Conservation (phyloP, 768 basidiomycete genomes). For the Leucosporidium yakuticum region DNA sequence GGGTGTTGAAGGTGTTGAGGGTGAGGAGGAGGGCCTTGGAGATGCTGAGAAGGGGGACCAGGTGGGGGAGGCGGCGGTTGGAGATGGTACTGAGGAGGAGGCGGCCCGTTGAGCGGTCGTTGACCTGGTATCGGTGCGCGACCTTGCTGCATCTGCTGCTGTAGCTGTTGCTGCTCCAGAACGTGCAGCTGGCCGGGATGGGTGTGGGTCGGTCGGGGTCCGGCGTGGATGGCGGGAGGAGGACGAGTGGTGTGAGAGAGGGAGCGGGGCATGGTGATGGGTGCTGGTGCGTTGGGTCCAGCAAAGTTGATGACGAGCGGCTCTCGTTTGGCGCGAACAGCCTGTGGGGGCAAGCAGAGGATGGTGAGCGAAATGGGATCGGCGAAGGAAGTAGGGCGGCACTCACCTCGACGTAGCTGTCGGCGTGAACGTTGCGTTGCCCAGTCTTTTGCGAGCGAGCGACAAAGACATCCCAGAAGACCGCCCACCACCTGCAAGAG, state of each 20-base stretch:
- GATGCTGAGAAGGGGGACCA: slow-evolving; percentile 13
- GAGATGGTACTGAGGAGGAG: slow-evolving; percentile 47
- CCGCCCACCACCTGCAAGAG: slow-evolving; percentile 32
- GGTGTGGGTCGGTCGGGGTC: slow-evolving; percentile 11
- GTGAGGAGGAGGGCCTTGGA: background rate
- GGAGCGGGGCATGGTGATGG: slow-evolving; percentile 27
- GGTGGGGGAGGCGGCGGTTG: background rate
- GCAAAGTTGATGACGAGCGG: slow-evolving; percentile 24
- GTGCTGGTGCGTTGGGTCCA: background rate
- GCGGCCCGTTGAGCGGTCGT: slow-evolving; percentile 41
- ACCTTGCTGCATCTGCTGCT: slow-evolving; percentile 28
- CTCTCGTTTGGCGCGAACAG: slow-evolving; percentile 30
- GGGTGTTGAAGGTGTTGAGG: background rate
- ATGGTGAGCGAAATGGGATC: background rate
- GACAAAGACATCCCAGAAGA: slow-evolving; percentile 37
- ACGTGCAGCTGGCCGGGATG: slow-evolving; percentile 29
- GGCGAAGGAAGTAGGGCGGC: background rate
- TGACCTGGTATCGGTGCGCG: background rate
- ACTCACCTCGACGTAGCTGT: slow-evolving; percentile 30
- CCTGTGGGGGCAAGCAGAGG: slow-evolving; percentile 12
- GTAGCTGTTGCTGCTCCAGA: slow-evolving; percentile 33
- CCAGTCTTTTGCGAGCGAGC: slow-evolving; percentile 30
- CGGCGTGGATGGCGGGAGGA: background rate
- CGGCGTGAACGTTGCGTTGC: slow-evolving; percentile 23
- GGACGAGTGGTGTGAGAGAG: slow-evolving; percentile 27